Conservation (phyloP, 208 protist genomes). For the Angomonas ambiguus region DNA sequence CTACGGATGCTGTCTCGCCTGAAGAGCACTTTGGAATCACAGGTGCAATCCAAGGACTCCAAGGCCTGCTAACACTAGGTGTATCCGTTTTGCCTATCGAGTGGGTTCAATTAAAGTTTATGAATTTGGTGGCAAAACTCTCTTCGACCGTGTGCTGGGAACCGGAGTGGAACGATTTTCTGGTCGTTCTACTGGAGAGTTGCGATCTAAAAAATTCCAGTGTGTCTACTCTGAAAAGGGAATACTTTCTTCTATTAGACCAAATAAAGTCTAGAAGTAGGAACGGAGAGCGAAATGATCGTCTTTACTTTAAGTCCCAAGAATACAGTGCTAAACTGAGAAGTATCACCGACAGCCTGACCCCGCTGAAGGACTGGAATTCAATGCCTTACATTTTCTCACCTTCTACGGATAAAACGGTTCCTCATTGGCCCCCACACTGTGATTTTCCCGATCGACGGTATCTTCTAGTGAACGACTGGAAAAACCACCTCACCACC, state of each 20-base stretch:
- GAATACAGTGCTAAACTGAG: neutral
- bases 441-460: neutral
- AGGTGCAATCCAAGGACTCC: slow-evolving; percentile 18
- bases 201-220: slow-evolving; percentile 26
- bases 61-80: slow-evolving; percentile 21
- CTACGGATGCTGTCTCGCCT: slow-evolving; percentile 3
- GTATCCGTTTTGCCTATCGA: slow-evolving; percentile 45
- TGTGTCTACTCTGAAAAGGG: slow-evolving; percentile 35
- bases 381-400: neutral
- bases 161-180: slow-evolving; percentile 23
- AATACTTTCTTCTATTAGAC: slow-evolving; percentile 23
- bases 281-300: neutral
- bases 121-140: slow-evolving; percentile 16
- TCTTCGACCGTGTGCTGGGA: slow-evolving; percentile 4
- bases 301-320: neutral
- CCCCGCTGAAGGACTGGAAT: neutral
- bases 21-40: slow-evolving; percentile 14
- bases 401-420: neutral
- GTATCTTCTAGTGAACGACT: neutral
- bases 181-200: slow-evolving; percentile 44
- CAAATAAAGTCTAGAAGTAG: slow-evolving; percentile 1
- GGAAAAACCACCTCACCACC: neutral
- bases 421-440: neutral
- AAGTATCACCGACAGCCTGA: neutral
- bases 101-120: slow-evolving; percentile 37